phyloP scores from a whole-genome alignment of 2,329 filamentous ascomycete genomes.

The Sporothrix humicola region DNA sequence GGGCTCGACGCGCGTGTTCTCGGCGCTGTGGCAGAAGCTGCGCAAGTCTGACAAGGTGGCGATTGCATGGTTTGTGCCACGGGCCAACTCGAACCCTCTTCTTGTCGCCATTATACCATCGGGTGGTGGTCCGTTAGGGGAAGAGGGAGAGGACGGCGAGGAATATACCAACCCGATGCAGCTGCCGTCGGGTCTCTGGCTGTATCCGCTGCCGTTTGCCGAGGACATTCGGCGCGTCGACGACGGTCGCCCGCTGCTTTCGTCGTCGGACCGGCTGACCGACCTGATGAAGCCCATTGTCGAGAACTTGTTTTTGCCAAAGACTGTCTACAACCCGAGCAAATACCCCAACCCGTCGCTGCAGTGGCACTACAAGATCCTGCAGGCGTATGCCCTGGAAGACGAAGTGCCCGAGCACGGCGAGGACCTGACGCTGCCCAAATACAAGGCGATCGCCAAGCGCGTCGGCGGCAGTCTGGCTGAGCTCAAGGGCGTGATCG shows the following conservation, averaged over 20 bases:
- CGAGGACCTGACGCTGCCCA: constrained; percentile 81
- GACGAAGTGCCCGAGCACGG: constrained; percentile 81
- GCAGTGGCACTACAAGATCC: constrained; percentile 96
- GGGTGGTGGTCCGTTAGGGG: not conserved
- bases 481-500: constrained; percentile 75
- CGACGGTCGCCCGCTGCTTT: constrained; percentile 57
- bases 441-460: constrained; percentile 87
- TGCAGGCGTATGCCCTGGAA: constrained; percentile 88
- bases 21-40: constrained; percentile 87
- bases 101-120: constrained; percentile 84
- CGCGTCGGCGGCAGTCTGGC: constrained; percentile 78
- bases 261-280: constrained; percentile 72
- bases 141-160: not conserved
- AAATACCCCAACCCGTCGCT: constrained; percentile 91
- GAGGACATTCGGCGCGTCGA: constrained; percentile 86
- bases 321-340: constrained; percentile 78
- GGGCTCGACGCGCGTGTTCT: constrained; percentile 90
- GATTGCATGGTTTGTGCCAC: constrained; percentile 86
- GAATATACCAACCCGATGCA: constrained; percentile 67
- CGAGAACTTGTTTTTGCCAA: constrained; percentile 86
- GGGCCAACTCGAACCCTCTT: constrained; percentile 77
- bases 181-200: constrained; percentile 84
- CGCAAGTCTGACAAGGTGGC: constrained; percentile 79
- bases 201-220: constrained; percentile 84
- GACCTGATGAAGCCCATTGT: constrained; percentile 83